Percentiles rank a stretch among this genome's conserved stretches.
Conservation (phyloP, 441 rosid species). For the Hura crepitans region DNA sequence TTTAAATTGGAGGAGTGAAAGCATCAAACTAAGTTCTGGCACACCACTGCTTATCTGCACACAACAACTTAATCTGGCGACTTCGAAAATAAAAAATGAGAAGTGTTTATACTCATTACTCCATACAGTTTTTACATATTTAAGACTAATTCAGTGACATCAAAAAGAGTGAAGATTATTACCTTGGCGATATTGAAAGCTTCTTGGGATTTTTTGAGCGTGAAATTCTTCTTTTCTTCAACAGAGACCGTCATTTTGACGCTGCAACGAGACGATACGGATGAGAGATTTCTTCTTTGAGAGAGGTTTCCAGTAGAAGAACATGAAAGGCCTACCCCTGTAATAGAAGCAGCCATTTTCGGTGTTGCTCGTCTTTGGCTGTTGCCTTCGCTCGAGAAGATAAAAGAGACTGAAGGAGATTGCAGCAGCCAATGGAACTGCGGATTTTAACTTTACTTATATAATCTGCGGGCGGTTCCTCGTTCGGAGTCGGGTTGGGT, state of each 20-base stretch:
- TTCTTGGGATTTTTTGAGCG: slow-evolving; percentile 78
- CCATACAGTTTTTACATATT: neutral
- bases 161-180: neutral
- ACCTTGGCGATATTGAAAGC: slow-evolving; percentile 86
- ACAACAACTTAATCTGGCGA: neutral
- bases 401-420: slow-evolving; percentile 11
- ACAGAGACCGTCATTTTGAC: slow-evolving; percentile 73
- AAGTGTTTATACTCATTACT: neutral
- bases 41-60: neutral
- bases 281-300: slow-evolving; percentile 25
- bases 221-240: slow-evolving; percentile 65
- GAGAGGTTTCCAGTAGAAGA: slow-evolving; percentile 38
- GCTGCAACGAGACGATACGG: slow-evolving; percentile 37
- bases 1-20: neutral
- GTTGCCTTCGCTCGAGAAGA: slow-evolving; percentile 1
- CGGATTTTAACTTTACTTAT: neutral
- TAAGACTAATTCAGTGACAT: neutral
- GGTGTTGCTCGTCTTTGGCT: neutral
- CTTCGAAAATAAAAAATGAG: neutral
- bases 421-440: slow-evolving; percentile 12
- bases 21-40: neutral
- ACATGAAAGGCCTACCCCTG: slow-evolving; percentile 51
- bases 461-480: neutral
- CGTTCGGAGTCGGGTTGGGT: neutral
- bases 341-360: slow-evolving; percentile 39